Percentiles rank a stretch among this genome's conserved stretches.
phyloP scores from a whole-genome alignment of 345 rosid species.

The Excoecaria cochinchinensis region DNA sequence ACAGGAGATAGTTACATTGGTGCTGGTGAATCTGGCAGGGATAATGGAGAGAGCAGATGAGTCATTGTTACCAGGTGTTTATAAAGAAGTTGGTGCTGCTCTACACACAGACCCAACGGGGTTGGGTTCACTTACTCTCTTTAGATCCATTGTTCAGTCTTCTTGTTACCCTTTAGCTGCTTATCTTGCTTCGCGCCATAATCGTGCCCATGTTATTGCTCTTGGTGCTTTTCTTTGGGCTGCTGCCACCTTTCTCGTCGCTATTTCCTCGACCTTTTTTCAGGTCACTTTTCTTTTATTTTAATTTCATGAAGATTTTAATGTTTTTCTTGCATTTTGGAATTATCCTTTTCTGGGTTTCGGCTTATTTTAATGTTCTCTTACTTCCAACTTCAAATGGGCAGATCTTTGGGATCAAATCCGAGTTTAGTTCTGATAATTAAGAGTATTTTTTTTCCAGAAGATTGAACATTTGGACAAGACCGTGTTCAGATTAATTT shows the following conservation, averaged over 20 bases:
- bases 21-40: slow-evolving; percentile 80
- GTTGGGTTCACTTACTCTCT: slow-evolving; percentile 68
- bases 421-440: background rate
- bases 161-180: slow-evolving; percentile 68
- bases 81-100: slow-evolving; percentile 86
- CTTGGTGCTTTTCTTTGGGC: slow-evolving; percentile 74
- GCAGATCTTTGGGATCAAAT: background rate
- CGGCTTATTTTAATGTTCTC: background rate
- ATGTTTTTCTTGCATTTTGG: background rate
- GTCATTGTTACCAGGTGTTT: slow-evolving; percentile 82
- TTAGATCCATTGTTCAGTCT: slow-evolving; percentile 65
- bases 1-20: slow-evolving; percentile 57
- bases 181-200: slow-evolving; percentile 49
- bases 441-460: background rate
- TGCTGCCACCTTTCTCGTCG: slow-evolving; percentile 64
- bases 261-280: slow-evolving; percentile 53
- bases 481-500: background rate
- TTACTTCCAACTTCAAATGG: background rate
- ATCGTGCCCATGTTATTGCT: slow-evolving; percentile 68
- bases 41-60: slow-evolving; percentile 96
- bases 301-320: background rate
- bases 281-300: slow-evolving; percentile 37
- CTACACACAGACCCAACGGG: slow-evolving; percentile 81
- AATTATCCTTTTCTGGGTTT: background rate
- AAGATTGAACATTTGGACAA: background rate